phyloP scores from a whole-genome alignment of 257 asterid genomes.

The Petrea volubilis region DNA sequence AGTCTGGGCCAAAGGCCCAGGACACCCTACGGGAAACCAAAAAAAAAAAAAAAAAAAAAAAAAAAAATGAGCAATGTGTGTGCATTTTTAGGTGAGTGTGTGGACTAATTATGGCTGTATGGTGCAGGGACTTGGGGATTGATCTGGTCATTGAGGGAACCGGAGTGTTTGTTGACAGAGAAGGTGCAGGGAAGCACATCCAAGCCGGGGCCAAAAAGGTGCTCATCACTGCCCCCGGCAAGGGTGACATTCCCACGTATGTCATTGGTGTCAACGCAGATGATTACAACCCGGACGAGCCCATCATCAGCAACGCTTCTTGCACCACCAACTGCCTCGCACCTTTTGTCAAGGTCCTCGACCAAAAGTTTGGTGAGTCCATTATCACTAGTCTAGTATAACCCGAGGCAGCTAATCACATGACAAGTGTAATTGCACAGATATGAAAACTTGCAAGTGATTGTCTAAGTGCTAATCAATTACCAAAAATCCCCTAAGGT shows the following conservation, averaged over 20 bases:
- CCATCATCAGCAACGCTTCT: slow-evolving; percentile 94
- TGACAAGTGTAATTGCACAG: background rate
- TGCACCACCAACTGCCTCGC: slow-evolving; percentile 99
- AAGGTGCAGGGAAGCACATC: slow-evolving; percentile 92
- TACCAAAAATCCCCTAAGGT: background rate
- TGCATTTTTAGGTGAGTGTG: background rate
- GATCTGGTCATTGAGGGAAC: slow-evolving; percentile 96
- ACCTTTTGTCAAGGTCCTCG: slow-evolving; percentile 94
- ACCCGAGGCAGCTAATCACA: background rate
- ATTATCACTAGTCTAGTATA: too few relatives aligned
- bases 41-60: too few relatives aligned
- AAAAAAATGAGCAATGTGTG: too few relatives aligned
- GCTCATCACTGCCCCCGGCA: slow-evolving; percentile 94
- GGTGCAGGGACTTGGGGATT: slow-evolving; percentile 66
- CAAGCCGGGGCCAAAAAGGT: slow-evolving; percentile 97
- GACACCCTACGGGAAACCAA: too few relatives aligned
- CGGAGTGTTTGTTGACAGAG: slow-evolving; percentile 92
- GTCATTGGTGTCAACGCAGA: slow-evolving; percentile 94
- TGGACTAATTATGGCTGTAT: background rate
- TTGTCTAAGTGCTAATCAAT: background rate
- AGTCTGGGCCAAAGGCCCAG: too few relatives aligned
- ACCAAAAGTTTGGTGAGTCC: slow-evolving; percentile 74
- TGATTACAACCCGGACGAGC: slow-evolving; percentile 59
- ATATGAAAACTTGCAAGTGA: background rate
- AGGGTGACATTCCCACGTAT: slow-evolving; percentile 94